These are phyloP conservation scores for Symbiodinium natans DNA, from an alignment of 73 alveolate species.

Conservation along the genomic window DNA sequence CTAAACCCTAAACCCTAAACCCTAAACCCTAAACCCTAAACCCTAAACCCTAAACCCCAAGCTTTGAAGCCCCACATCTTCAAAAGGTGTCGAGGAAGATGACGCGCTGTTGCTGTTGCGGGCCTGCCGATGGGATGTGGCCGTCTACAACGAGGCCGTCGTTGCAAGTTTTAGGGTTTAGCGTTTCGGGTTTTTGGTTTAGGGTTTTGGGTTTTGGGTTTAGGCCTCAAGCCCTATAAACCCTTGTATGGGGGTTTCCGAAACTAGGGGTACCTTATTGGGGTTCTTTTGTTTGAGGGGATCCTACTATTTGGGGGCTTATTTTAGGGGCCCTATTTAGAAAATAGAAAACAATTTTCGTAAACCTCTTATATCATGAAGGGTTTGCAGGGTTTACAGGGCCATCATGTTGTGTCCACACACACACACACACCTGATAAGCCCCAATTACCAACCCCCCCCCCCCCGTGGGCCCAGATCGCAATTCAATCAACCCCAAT, in stretches of 20 bases:
- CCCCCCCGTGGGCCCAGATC: too few relatives aligned
- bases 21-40: neutral
- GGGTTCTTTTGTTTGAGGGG: too few relatives aligned
- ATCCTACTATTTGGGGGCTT: too few relatives aligned
- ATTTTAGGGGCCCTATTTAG: too few relatives aligned
- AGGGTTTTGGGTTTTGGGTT: neutral
- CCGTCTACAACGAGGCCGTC: slow-evolving; percentile 25
- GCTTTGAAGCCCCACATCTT: neutral
- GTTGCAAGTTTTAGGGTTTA: neutral
- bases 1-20: neutral
- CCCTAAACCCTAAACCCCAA: neutral
- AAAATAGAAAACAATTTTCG: too few relatives aligned
- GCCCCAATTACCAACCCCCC: too few relatives aligned
- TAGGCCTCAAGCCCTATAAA: neutral
- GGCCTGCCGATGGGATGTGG: slow-evolving; percentile 40
- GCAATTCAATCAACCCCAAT: too few relatives aligned
- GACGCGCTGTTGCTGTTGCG: slow-evolving; percentile 23
- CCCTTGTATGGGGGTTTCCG: neutral
- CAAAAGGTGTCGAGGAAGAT: slow-evolving; percentile 27
- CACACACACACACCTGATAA: too few relatives aligned
- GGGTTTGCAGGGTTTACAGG: too few relatives aligned
- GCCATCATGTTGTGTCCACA: too few relatives aligned
- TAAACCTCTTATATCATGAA: too few relatives aligned
- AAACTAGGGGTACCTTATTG: too few relatives aligned
- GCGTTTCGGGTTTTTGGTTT: neutral